A percentile compares a stretch with the other conserved stretches of the same genome.
Conservation (phyloP, 2,329 filamentous ascomycete species). For the Tothia fuscella region DNA sequence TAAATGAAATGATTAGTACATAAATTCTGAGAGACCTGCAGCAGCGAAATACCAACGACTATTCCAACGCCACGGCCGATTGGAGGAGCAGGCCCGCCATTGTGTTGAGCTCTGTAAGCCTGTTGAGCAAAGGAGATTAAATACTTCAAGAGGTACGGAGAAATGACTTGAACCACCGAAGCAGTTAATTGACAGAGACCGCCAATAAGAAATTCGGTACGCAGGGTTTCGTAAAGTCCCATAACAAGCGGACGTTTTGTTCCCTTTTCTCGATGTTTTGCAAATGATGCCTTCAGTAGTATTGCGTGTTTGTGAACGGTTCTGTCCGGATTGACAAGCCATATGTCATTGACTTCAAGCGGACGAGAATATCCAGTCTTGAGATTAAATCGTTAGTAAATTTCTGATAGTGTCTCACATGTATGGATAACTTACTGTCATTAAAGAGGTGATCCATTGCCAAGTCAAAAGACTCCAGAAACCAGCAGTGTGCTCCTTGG, state of each 20-base stretch:
- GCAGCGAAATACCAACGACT: conserved; percentile 68
- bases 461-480: conserved; percentile 71
- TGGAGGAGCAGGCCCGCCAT: conserved; percentile 44
- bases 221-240: conserved; percentile 79
- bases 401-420: conserved; percentile 2
- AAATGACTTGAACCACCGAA: conserved; percentile 62
- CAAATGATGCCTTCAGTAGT: conserved; percentile 56
- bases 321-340: conserved; percentile 73
- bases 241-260: conserved; percentile 63
- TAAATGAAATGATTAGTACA: conserved; percentile 87
- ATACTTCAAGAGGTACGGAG: conserved; percentile 75
- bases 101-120: conserved; percentile 56
- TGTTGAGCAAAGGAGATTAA: conserved; percentile 75
- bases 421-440: conserved; percentile 49
- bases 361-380: conserved; percentile 75
- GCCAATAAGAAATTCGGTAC: conserved; percentile 71
- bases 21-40: conserved; percentile 76
- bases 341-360: conserved; percentile 76
- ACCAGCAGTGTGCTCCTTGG: conserved; percentile 58
- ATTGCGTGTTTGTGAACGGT: conserved; percentile 56
- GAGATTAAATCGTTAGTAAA: not conserved
- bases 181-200: conserved; percentile 64
- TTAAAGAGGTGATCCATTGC: conserved; percentile 81
- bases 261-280: conserved; percentile 49
- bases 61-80: conserved; percentile 70